Evolutionary conservation across 139 green algal species (phyloP).

Genomic region (Closterium sp.): DNA sequence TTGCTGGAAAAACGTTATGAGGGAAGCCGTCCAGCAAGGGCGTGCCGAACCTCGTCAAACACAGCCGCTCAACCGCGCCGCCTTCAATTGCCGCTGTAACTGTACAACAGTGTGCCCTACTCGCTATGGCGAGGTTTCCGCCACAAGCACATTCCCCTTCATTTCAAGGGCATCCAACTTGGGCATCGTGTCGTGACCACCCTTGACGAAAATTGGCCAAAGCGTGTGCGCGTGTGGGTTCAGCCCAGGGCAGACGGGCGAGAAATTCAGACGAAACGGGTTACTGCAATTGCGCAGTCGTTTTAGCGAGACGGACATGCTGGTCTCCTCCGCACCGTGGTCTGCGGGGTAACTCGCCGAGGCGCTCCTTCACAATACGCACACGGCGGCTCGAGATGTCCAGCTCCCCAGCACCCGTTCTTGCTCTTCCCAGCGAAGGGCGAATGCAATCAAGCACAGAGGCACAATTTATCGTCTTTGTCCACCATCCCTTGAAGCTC

Average conservation of each 20-base stretch:
- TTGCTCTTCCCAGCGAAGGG: background rate
- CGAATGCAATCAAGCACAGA: too few relatives aligned
- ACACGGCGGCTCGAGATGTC: background rate
- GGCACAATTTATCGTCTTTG: background rate
- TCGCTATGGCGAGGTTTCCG: background rate
- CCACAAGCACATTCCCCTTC: background rate
- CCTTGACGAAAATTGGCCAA: background rate
- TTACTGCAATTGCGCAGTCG: background rate
- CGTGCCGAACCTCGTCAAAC: too few relatives aligned
- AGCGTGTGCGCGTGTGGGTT: background rate
- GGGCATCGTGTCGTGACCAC: too few relatives aligned
- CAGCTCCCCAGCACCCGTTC: background rate
- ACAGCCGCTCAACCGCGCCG: background rate
- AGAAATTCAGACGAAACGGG: background rate
- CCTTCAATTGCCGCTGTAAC: background rate
- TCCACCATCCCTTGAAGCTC: background rate
- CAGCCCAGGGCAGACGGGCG: background rate
- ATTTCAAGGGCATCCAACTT: background rate
- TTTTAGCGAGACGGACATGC: background rate
- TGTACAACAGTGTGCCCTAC: background rate
- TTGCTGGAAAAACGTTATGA: too few relatives aligned
- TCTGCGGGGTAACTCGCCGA: background rate
- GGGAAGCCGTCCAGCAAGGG: too few relatives aligned
- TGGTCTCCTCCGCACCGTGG: background rate
- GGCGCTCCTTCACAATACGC: background rate